Evolutionary conservation across 2,329 filamentous ascomycete genomes (phyloP).

Genomic region (Bipolaris gigantea): DNA sequence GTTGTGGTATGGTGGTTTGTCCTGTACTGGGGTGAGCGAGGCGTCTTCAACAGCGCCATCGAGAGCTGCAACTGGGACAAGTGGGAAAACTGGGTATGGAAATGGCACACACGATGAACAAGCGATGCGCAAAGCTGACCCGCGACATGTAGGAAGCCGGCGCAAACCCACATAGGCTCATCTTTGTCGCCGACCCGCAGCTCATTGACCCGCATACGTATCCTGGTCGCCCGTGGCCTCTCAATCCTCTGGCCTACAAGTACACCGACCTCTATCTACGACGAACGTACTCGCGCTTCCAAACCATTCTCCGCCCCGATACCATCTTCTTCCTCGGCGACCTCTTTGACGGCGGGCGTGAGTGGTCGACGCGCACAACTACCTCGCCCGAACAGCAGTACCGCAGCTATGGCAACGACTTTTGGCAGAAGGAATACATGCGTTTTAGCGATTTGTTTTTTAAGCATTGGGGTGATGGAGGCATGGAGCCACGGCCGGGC

Average conservation of each 20-base stretch:
- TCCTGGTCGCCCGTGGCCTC: conserved; percentile 74
- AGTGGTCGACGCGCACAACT: conserved; percentile 74
- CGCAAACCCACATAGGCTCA: conserved; percentile 78
- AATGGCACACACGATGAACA: background rate
- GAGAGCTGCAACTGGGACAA: conserved; percentile 75
- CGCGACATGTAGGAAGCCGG: conserved; percentile 64
- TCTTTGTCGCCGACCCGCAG: conserved; percentile 87
- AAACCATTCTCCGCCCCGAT: conserved; percentile 76
- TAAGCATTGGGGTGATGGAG: conserved; percentile 64
- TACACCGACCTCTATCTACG: conserved; percentile 91
- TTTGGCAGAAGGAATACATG: conserved; percentile 83
- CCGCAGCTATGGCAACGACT: conserved; percentile 74
- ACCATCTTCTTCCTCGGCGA: conserved; percentile 91
- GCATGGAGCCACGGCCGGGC: conserved; percentile 58
- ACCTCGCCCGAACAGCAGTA: conserved; percentile 67
- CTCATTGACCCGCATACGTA: conserved; percentile 95
- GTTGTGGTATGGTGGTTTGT: conserved; percentile 74
- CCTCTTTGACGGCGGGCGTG: conserved; percentile 90
- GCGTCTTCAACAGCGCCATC: conserved; percentile 71
- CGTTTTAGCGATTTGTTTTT: conserved; percentile 88
- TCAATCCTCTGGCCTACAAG: conserved; percentile 65
- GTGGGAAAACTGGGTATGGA: conserved; percentile 87
- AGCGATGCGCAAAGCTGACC: conserved; percentile 15
- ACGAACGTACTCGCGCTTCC: conserved; percentile 77
- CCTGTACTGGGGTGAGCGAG: conserved; percentile 83